Percentiles rank a stretch among this genome's conserved stretches.
Evolutionary conservation across 1,284 basidiomycete species (phyloP).

Genomic region (Ustilago crameri): DNA sequence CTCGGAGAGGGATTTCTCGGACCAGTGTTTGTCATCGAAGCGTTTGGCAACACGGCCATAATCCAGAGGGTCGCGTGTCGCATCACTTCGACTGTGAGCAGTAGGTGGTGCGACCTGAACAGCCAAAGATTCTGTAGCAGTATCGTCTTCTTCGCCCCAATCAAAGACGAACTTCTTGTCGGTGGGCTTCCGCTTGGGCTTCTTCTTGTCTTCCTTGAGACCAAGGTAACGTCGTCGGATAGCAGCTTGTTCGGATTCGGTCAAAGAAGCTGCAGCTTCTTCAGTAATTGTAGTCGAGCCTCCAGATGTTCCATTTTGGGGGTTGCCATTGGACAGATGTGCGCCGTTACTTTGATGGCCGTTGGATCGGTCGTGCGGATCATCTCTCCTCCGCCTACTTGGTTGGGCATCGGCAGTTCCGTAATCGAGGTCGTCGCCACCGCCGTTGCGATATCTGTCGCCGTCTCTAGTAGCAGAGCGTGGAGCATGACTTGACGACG

Average conservation of each 20-base stretch:
- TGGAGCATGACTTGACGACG: conserved; percentile 18
- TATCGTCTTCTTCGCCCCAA: conserved; percentile 75
- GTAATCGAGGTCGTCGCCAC: conserved; percentile 28
- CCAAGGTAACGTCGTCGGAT: conserved; percentile 62
- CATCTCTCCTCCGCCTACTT: conserved; percentile 12
- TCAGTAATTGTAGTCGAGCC: neutral
- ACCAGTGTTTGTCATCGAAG: conserved; percentile 87
- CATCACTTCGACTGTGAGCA: neutral
- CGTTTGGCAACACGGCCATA: conserved; percentile 20
- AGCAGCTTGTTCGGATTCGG: conserved; percentile 50
- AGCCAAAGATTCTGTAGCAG: conserved; percentile 42
- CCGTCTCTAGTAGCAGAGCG: neutral
- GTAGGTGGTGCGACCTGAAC: conserved; percentile 14
- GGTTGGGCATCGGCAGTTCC: conserved; percentile 20
- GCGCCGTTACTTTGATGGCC: neutral
- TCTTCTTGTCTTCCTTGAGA: conserved; percentile 75
- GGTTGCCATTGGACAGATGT: neutral
- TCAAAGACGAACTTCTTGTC: conserved; percentile 95
- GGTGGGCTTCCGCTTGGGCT: conserved; percentile 90
- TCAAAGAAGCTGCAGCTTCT: conserved; percentile 23
- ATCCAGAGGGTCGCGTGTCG: conserved; percentile 1
- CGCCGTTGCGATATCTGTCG: conserved; percentile 4
- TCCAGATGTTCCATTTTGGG: neutral
- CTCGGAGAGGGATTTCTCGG: conserved; percentile 88
- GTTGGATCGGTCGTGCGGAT: neutral